A percentile compares a stretch with the other conserved stretches of the same genome.
Conservation (phyloP, 371 early-diverging fungal species). For the Dichotomocladium elegans region DNA sequence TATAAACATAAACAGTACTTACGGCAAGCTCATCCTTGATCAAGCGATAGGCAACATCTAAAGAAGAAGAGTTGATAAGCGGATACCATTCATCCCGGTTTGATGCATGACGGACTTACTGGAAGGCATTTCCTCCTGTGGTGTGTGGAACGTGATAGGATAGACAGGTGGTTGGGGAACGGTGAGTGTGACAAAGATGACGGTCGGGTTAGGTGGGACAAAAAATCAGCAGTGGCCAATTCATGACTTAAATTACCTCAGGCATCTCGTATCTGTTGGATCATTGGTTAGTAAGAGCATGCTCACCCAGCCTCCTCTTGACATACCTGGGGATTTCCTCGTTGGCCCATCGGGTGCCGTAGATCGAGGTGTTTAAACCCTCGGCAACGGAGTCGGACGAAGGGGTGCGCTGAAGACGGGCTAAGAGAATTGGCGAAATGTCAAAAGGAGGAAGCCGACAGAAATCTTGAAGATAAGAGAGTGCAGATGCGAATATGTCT, state of each 20-base stretch:
- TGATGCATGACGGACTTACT: constrained; percentile 17
- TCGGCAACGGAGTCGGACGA: constrained; percentile 17
- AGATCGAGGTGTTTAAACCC: constrained; percentile 27
- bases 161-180: too few relatives aligned
- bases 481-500: neutral
- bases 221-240: neutral
- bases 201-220: neutral
- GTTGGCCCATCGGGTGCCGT: constrained; percentile 43
- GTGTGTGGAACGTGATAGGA: too few relatives aligned
- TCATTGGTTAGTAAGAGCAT: neutral
- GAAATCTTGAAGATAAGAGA: neutral
- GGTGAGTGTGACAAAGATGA: too few relatives aligned
- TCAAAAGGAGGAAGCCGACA: too few relatives aligned
- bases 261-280: constrained; percentile 35
- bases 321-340: constrained; percentile 40
- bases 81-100: neutral
- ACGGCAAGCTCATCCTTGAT: constrained; percentile 46
- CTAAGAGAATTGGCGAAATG: too few relatives aligned
- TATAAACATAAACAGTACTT: constrained; percentile 7
- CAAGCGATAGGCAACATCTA: constrained; percentile 41
- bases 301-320: neutral
- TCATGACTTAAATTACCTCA: constrained; percentile 19
- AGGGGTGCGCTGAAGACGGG: too few relatives aligned
- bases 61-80: neutral
- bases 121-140: constrained; percentile 44